These are phyloP conservation scores for Monilinia fructicola DNA, from an alignment of 2,329 filamentous ascomycete species.

Conservation along the genomic window DNA sequence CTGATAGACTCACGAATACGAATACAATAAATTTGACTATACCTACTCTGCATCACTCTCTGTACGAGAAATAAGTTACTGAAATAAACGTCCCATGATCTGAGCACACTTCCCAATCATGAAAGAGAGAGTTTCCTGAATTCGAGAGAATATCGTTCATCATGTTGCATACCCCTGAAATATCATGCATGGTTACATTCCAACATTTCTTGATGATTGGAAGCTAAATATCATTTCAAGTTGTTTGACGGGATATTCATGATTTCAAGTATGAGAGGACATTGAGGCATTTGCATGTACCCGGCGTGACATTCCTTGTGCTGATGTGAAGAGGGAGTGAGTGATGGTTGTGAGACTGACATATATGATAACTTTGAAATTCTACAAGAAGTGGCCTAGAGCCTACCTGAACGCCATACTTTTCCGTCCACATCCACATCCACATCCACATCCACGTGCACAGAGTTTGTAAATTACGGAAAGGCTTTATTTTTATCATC, in stretches of 20 bases:
- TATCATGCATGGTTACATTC: not conserved
- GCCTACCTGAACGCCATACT: constrained; percentile 50
- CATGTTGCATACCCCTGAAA: not conserved
- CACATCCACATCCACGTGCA: constrained; percentile 41
- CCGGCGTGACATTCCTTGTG: not conserved
- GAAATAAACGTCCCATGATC: not conserved
- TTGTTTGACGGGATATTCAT: not conserved
- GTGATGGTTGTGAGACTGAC: constrained; percentile 32
- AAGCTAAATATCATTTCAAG: not conserved
- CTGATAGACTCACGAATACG: constrained; percentile 38
- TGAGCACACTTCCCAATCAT: not conserved
- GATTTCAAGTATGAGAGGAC: too few relatives aligned
- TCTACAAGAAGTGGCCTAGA: constrained; percentile 37
- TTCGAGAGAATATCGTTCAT: not conserved
- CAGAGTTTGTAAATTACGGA: constrained; percentile 32
- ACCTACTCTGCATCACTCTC: not conserved
- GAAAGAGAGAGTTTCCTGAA: not conserved
- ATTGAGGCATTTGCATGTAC: not conserved
- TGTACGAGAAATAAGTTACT: not conserved
- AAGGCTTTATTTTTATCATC: constrained; percentile 28
- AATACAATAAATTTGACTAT: constrained; percentile 27
- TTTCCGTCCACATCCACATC: constrained; percentile 42
- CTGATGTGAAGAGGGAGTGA: not conserved
- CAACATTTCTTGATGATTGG: not conserved
- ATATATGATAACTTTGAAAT: constrained; percentile 23